Evolutionary conservation across 768 basidiomycete species (phyloP).

Genomic region (Ephemerocybe angulata): DNA sequence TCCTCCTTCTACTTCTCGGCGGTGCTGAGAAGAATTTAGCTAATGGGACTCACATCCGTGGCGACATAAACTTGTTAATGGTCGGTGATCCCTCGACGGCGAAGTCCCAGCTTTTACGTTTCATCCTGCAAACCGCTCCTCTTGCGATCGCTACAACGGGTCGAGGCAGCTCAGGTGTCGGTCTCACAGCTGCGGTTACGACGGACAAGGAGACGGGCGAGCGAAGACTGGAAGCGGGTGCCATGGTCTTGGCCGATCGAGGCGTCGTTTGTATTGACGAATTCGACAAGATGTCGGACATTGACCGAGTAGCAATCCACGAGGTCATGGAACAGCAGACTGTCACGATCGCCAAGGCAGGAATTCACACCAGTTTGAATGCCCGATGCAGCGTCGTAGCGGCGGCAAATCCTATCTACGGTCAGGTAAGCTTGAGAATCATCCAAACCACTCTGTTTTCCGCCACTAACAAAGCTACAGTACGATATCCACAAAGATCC

Average conservation of each 20-base stretch:
- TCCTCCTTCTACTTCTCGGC: slow-evolving; percentile 88
- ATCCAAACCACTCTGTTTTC: not conserved
- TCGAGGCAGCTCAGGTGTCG: slow-evolving; percentile 96
- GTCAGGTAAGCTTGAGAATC: slow-evolving; percentile 57
- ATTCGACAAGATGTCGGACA: slow-evolving; percentile 99
- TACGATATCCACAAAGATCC: slow-evolving; percentile 99
- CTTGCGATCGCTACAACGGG: slow-evolving; percentile 98
- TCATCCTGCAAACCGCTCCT: slow-evolving; percentile 93
- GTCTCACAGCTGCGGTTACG: slow-evolving; percentile 97
- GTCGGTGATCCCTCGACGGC: slow-evolving; percentile 99
- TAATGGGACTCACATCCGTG: slow-evolving; percentile 98
- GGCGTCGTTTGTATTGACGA: slow-evolving; percentile 99
- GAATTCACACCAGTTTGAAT: slow-evolving; percentile 97
- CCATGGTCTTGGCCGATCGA: slow-evolving; percentile 98
- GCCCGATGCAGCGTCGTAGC: slow-evolving; percentile 97
- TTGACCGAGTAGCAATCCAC: slow-evolving; percentile 98
- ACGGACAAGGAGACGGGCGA: slow-evolving; percentile 98
- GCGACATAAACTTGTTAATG: slow-evolving; percentile 99
- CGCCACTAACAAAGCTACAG: slow-evolving; percentile 36
- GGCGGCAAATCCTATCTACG: slow-evolving; percentile 98
- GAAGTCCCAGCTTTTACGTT: slow-evolving; percentile 93
- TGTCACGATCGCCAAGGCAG: slow-evolving; percentile 98
- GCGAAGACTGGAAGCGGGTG: slow-evolving; percentile 93
- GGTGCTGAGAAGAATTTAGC: slow-evolving; percentile 97
- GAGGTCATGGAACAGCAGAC: slow-evolving; percentile 99